Conservation (phyloP, 371 early-diverging fungal species). For the Syncephalastrum monosporum region DNA sequence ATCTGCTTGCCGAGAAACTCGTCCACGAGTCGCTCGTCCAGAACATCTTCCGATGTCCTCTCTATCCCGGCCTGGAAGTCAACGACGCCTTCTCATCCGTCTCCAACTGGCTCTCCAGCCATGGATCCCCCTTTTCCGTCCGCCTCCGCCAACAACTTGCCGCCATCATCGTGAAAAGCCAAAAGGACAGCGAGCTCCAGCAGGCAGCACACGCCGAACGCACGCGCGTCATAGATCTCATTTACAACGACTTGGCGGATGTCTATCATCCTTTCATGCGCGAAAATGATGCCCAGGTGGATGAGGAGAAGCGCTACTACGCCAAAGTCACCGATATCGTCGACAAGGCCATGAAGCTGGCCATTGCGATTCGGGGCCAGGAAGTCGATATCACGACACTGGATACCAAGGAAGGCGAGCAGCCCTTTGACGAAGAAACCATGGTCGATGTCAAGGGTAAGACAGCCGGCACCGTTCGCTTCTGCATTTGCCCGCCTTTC, state of each 20-base stretch:
- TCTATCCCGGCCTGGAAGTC: constrained; percentile 54
- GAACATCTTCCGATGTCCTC: constrained; percentile 44
- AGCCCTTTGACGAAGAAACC: constrained; percentile 41
- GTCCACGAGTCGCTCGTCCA: constrained; percentile 52
- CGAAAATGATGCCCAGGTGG: constrained; percentile 31
- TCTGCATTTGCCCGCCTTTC: constrained; percentile 35
- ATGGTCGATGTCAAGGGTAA: constrained; percentile 35
- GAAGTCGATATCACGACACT: constrained; percentile 54
- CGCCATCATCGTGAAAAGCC: constrained; percentile 51
- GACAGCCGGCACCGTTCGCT: constrained; percentile 17
- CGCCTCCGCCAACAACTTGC: constrained; percentile 63
- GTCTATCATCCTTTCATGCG: constrained; percentile 46
- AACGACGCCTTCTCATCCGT: constrained; percentile 55
- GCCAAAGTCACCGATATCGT: constrained; percentile 54
- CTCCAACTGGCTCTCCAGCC: constrained; percentile 46
- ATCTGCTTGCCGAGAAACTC: constrained; percentile 56
- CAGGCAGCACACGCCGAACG: constrained; percentile 41
- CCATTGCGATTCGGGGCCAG: constrained; percentile 58
- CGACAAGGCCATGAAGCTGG: constrained; percentile 51
- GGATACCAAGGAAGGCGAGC: constrained; percentile 44
- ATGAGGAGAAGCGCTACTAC: constrained; percentile 25
- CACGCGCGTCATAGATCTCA: constrained; percentile 25
- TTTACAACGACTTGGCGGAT: constrained; percentile 46
- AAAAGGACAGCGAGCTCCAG: constrained; percentile 43
- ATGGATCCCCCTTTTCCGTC: constrained; percentile 48